A percentile compares a stretch with the other conserved stretches of the same genome.
Evolutionary conservation across 2,329 filamentous ascomycete genomes (phyloP).

Genomic region (Xylariaceae sp.): DNA sequence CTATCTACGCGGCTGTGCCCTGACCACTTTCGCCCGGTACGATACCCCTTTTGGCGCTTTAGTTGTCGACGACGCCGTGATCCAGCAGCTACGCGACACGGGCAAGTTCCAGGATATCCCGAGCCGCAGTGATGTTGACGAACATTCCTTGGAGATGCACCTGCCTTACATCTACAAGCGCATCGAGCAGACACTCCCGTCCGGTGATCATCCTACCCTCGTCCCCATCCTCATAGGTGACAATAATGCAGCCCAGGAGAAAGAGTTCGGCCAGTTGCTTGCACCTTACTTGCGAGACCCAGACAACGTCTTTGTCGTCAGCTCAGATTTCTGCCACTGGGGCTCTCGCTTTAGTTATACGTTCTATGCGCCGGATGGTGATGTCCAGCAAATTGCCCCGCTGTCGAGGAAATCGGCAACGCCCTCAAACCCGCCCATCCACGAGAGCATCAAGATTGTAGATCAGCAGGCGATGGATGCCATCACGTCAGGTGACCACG

Average conservation of each 20-base stretch:
- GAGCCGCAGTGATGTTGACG: constrained; percentile 63
- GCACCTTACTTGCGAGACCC: constrained; percentile 74
- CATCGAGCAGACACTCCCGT: constrained; percentile 46
- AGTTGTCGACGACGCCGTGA: constrained; percentile 55
- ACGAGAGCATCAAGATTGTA: constrained; percentile 77
- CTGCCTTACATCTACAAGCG: constrained; percentile 88
- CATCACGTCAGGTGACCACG: constrained; percentile 71
- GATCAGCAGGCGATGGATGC: constrained; percentile 82
- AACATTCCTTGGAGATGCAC: constrained; percentile 97
- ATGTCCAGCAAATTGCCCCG: constrained; percentile 35
- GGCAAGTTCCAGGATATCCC: constrained; percentile 64
- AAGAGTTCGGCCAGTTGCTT: constrained; percentile 63
- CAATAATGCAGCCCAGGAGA: constrained; percentile 63
- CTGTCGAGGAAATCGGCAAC: constrained; percentile 28
- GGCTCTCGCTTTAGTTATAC: constrained; percentile 79
- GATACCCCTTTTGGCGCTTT: constrained; percentile 72
- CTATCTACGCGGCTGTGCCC: constrained; percentile 71
- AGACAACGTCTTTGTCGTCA: constrained; percentile 77
- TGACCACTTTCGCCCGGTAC: constrained; percentile 68
- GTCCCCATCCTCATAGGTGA: constrained; percentile 84
- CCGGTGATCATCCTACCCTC: constrained; percentile 63
- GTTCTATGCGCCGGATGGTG: constrained; percentile 56
- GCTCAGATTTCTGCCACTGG: constrained; percentile 98
- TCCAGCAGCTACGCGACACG: constrained; percentile 44
- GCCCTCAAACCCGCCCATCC: constrained; percentile 53